Evolutionary conservation across 805 yeast genomes (phyloP).

Genomic region (Ogataea minuta): DNA sequence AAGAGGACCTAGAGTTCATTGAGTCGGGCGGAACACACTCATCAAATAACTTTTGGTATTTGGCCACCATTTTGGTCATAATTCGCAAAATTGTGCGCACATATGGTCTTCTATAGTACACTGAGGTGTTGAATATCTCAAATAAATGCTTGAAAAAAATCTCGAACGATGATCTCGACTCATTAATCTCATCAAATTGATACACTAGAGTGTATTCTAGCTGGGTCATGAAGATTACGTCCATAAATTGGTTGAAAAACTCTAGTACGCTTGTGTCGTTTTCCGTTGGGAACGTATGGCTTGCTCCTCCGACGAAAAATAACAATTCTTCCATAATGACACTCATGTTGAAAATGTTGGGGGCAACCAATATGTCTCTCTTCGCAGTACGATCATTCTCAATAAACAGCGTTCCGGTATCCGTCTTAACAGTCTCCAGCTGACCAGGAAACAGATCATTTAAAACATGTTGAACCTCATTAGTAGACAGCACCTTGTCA

Average conservation of each 20-base stretch:
- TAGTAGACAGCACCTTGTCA: conserved; percentile 29
- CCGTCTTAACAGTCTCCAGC: conserved; percentile 24
- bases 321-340: conserved; percentile 72
- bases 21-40: conserved; percentile 23
- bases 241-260: conserved; percentile 67
- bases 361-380: conserved; percentile 64
- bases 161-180: conserved; percentile 36
- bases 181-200: conserved; percentile 46
- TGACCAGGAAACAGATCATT: conserved; percentile 70
- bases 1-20: conserved; percentile 6
- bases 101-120: conserved; percentile 56
- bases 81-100: conserved; percentile 43
- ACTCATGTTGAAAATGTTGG: conserved; percentile 77
- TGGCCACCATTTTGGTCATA: conserved; percentile 39
- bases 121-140: conserved; percentile 56
- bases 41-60: conserved; percentile 34
- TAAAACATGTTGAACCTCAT: conserved; percentile 43
- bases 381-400: conserved; percentile 54
- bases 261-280: conserved; percentile 27
- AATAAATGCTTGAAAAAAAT: conserved; percentile 46
- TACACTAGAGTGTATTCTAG: conserved; percentile 54
- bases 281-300: conserved; percentile 37
- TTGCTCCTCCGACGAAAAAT: conserved; percentile 61
- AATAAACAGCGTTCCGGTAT: conserved; percentile 45
- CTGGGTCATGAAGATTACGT: conserved; percentile 58